Evolutionary conservation across 345 rosid species (phyloP).

Genomic region (Ailanthus altissimus): DNA sequence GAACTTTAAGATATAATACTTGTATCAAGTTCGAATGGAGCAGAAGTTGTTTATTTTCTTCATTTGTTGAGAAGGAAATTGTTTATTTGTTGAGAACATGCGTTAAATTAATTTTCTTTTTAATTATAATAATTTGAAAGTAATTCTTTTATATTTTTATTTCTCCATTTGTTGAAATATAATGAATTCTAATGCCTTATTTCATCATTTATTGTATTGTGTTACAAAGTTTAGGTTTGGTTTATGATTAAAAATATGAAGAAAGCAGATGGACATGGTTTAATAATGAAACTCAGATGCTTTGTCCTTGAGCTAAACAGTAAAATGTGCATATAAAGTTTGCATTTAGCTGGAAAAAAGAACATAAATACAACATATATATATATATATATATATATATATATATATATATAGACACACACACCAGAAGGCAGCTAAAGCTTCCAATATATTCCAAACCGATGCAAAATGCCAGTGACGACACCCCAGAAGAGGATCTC

Average conservation of each 20-base stretch:
- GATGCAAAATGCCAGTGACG: conserved; percentile 56
- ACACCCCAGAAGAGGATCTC: conserved; percentile 80
- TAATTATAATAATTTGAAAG: too few relatives aligned
- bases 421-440: conserved; percentile 36
- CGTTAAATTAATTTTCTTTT: too few relatives aligned
- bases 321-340: not conserved
- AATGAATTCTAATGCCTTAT: too few relatives aligned
- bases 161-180: too few relatives aligned
- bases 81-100: too few relatives aligned
- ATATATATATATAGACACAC: not conserved
- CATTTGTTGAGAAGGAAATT: too few relatives aligned
- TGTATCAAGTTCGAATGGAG: too few relatives aligned
- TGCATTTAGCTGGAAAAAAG: not conserved
- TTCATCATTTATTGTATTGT: too few relatives aligned
- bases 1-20: too few relatives aligned
- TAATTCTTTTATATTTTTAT: too few relatives aligned
- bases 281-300: not conserved
- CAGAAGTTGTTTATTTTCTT: too few relatives aligned
- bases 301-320: not conserved
- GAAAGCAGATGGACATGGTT: not conserved
- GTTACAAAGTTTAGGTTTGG: too few relatives aligned
- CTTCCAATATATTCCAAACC: conserved; percentile 68
- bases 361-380: not conserved
- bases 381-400: not conserved
- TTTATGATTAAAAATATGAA: not conserved